phyloP scores from a whole-genome alignment of 805 yeast genomes.

The Wickerhamiella vanderwaltii region DNA sequence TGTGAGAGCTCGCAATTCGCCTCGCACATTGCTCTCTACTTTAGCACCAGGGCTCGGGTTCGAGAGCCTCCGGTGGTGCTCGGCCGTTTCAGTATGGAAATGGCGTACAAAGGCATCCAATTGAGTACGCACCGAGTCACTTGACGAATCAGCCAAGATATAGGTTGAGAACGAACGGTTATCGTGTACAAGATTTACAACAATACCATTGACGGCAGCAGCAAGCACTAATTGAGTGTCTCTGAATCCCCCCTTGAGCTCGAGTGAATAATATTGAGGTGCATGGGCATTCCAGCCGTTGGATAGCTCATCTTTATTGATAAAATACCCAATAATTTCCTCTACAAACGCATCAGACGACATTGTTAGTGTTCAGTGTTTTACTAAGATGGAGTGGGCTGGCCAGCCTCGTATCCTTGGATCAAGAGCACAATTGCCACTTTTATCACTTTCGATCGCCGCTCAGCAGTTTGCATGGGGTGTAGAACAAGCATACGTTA shows the following conservation, averaged over 20 bases:
- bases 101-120: conserved; percentile 6
- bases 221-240: conserved; percentile 9
- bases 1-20: conserved; percentile 2
- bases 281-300: conserved; percentile 2
- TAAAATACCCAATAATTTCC: neutral
- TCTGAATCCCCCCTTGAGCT: conserved; percentile 5
- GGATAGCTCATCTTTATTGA: neutral
- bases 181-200: conserved; percentile 6
- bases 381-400: conserved; percentile 21
- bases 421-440: conserved; percentile 14
- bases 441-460: conserved; percentile 33
- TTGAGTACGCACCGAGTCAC: neutral
- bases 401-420: conserved; percentile 19
- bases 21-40: neutral
- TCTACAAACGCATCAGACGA: conserved; percentile 4
- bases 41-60: neutral
- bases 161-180: neutral
- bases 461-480: conserved; percentile 57
- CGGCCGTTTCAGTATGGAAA: conserved; percentile 5
- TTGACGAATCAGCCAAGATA: neutral
- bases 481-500: conserved; percentile 51
- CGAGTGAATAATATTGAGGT: conserved; percentile 5
- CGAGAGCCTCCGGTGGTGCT: conserved; percentile 8
- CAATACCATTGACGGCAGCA: conserved; percentile 1
- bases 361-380: no score